Percentiles rank a stretch among this genome's conserved stretches.
phyloP scores from a whole-genome alignment of 2,329 filamentous ascomycete genomes.

The Fusarium coffeatum region DNA sequence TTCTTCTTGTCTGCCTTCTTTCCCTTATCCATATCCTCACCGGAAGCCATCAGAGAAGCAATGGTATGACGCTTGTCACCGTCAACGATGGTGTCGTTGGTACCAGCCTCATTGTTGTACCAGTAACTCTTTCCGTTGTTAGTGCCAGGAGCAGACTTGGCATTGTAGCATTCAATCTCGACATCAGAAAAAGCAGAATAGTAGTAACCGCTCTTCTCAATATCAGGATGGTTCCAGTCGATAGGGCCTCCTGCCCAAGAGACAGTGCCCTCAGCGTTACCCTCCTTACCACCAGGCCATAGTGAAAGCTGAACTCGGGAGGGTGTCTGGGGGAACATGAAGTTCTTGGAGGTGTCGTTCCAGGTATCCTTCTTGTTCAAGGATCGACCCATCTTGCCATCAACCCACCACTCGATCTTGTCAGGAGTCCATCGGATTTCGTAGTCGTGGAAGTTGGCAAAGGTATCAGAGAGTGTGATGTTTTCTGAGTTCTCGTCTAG shows the following conservation, averaged over 20 bases:
- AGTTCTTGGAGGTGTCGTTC: constrained; percentile 85
- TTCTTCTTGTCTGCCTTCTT: constrained; percentile 46
- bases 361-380: constrained; percentile 83
- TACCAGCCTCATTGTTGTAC: constrained; percentile 72
- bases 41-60: constrained; percentile 83
- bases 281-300: constrained; percentile 88
- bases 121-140: constrained; percentile 79
- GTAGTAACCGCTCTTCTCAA: constrained; percentile 88
- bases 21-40: constrained; percentile 74
- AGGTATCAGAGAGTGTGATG: constrained; percentile 76
- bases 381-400: constrained; percentile 80
- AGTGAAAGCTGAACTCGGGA: constrained; percentile 91
- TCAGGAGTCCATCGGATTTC: constrained; percentile 94
- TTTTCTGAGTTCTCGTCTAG: constrained; percentile 81
- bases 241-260: constrained; percentile 90
- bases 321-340: constrained; percentile 90
- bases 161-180: constrained; percentile 85
- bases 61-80: constrained; percentile 80
- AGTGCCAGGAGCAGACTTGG: constrained; percentile 69
- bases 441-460: constrained; percentile 85
- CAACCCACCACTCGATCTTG: constrained; percentile 84
- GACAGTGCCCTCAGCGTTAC: constrained; percentile 86
- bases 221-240: constrained; percentile 82
- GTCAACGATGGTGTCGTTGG: constrained; percentile 82
- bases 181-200: constrained; percentile 83